These are phyloP conservation scores for Trichoderma virens DNA, from an alignment of 495 filamentous ascomycete genomes.

Conservation along the genomic window DNA sequence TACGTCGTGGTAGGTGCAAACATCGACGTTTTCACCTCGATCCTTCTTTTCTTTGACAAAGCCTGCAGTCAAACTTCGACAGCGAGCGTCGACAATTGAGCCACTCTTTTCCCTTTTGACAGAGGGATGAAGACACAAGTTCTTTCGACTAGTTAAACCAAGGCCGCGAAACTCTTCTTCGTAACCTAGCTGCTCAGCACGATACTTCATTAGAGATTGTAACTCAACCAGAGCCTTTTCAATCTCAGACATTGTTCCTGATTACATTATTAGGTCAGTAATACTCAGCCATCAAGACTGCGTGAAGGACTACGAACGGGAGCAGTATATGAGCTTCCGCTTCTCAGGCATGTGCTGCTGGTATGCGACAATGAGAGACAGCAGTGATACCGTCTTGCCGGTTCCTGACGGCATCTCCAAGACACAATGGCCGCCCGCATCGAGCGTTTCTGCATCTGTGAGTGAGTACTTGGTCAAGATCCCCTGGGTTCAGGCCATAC, in stretches of 20 bases:
- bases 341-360: slow-evolving; percentile 86
- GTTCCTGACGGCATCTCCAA: slow-evolving; percentile 99
- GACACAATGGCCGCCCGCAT: slow-evolving; percentile 93
- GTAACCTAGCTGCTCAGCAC: slow-evolving; percentile 72
- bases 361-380: slow-evolving; percentile 94
- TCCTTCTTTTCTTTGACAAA: slow-evolving; percentile 97
- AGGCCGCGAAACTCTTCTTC: slow-evolving; percentile 90
- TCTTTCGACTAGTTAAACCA: slow-evolving; percentile 92
- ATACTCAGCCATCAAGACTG: not conserved
- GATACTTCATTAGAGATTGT: slow-evolving; percentile 89
- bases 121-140: slow-evolving; percentile 89
- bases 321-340: slow-evolving; percentile 96
- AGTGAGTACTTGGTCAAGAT: slow-evolving; percentile 7
- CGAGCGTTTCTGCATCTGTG: slow-evolving; percentile 59
- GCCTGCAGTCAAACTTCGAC: slow-evolving; percentile 88
- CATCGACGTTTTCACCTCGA: slow-evolving; percentile 83
- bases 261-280: not conserved
- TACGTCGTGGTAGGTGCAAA: slow-evolving; percentile 93
- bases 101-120: slow-evolving; percentile 96
- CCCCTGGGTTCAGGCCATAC: slow-evolving; percentile 23
- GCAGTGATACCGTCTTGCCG: slow-evolving; percentile 90
- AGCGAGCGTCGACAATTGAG: slow-evolving; percentile 84
- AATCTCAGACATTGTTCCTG: slow-evolving; percentile 80
- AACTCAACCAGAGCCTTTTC: slow-evolving; percentile 94
- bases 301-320: slow-evolving; percentile 44